Conservation (phyloP, 1,139 yeast species). For the Debaryomyces sp. region DNA sequence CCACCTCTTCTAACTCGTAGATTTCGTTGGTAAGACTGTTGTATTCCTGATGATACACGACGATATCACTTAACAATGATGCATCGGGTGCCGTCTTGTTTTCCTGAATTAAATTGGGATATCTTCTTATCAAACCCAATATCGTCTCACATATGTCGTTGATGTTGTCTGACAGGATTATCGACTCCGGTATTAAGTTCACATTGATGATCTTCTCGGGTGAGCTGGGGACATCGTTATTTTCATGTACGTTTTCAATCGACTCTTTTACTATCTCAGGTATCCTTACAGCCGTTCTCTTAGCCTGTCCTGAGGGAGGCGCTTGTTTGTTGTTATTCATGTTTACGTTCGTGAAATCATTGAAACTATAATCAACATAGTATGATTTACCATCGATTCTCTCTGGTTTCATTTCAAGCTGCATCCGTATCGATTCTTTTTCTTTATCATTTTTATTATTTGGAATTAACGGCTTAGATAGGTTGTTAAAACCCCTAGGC, state of each 20-base stretch:
- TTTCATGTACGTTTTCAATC: conserved; percentile 29
- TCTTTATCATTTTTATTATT: not conserved
- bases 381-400: conserved; percentile 42
- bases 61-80: conserved; percentile 21
- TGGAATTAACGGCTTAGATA: not conserved
- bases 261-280: conserved; percentile 20
- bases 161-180: conserved; percentile 15
- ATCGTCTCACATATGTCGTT: conserved; percentile 25
- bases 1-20: conserved; percentile 26
- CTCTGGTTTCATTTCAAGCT: conserved; percentile 27
- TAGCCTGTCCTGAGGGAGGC: conserved; percentile 7
- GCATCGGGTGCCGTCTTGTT: conserved; percentile 17
- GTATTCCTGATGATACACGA: conserved; percentile 24
- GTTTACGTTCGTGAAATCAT: conserved; percentile 16
- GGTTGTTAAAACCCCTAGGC: conserved; percentile 5
- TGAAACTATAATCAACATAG: conserved; percentile 26
- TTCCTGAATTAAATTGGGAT: conserved; percentile 33
- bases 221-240: conserved; percentile 17
- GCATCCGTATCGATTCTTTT: conserved; percentile 3
- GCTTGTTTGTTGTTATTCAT: conserved; percentile 10
- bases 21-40: conserved; percentile 28
- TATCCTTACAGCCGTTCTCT: conserved; percentile 26
- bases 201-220: conserved; percentile 1
- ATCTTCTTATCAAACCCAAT: conserved; percentile 23
- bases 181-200: conserved; percentile 11